Evolutionary conservation across 331 rosid genomes (phyloP).

Genomic region (Saraca asoca): DNA sequence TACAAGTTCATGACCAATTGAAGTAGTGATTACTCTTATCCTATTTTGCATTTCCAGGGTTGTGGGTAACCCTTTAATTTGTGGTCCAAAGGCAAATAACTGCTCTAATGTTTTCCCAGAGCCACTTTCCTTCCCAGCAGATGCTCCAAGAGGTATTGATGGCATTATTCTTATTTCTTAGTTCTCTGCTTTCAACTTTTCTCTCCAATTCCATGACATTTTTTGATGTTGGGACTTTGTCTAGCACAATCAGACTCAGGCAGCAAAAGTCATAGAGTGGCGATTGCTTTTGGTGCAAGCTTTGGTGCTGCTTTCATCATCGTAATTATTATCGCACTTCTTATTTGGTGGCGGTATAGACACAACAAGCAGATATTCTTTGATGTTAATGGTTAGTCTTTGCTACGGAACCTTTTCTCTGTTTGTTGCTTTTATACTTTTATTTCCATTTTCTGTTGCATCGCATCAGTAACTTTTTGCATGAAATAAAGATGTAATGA

Average conservation of each 20-base stretch:
- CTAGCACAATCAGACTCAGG: constrained; percentile 59
- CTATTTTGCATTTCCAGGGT: constrained; percentile 52
- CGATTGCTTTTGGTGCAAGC: constrained; percentile 79
- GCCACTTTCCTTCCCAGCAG: constrained; percentile 90
- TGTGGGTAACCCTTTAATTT: constrained; percentile 84
- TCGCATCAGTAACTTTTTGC: background rate
- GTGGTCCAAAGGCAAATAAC: constrained; percentile 77
- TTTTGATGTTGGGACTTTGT: constrained; percentile 38
- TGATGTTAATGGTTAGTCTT: constrained; percentile 79
- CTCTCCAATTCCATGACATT: constrained; percentile 24
- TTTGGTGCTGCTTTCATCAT: constrained; percentile 59
- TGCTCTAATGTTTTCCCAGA: constrained; percentile 83
- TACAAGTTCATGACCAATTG: constrained; percentile 15
- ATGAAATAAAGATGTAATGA: too few relatives aligned
- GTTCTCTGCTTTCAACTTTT: background rate
- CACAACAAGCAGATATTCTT: constrained; percentile 94
- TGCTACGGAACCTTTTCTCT: background rate
- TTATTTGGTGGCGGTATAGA: constrained; percentile 77
- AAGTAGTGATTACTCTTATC: constrained; percentile 12
- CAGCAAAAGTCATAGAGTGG: constrained; percentile 59
- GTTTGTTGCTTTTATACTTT: background rate
- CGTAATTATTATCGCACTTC: constrained; percentile 55
- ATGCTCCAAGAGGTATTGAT: constrained; percentile 59
- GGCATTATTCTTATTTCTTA: constrained; percentile 1
- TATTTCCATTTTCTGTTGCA: background rate